Conservation (phyloP, 208 protist species). For the Lotmaria passim region DNA sequence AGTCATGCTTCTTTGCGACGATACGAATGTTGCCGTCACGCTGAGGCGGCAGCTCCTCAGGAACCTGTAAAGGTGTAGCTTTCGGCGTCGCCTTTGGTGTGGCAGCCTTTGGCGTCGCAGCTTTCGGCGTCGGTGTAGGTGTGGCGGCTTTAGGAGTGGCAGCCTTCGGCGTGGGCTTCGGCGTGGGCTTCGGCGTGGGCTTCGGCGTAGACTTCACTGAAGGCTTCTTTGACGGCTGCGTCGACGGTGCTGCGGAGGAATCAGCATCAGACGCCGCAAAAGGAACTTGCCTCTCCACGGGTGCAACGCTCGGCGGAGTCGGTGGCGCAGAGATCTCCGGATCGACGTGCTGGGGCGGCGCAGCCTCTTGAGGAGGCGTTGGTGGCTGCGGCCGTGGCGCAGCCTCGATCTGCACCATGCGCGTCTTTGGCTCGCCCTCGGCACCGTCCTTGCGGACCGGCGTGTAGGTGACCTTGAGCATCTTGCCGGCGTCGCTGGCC, state of each 20-base stretch:
- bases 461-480: constrained; percentile 84
- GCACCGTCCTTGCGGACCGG: constrained; percentile 82
- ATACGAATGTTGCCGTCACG: constrained; percentile 25
- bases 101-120: background rate
- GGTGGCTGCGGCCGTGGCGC: constrained; percentile 26
- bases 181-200: constrained; percentile 14
- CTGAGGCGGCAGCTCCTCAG: constrained; percentile 17
- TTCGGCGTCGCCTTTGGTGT: constrained; percentile 6
- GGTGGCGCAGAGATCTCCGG: constrained; percentile 8
- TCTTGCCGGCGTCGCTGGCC: constrained; percentile 72
- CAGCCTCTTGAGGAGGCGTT: constrained; percentile 9
- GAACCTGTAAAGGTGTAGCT: background rate
- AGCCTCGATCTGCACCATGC: constrained; percentile 52
- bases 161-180: constrained; percentile 17
- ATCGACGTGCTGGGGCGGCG: constrained; percentile 27
- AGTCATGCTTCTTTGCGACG: constrained; percentile 25
- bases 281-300: background rate
- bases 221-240: constrained; percentile 20
- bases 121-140: background rate
- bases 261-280: background rate
- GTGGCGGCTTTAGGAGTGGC: background rate
- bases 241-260: constrained; percentile 8
- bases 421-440: constrained; percentile 68
- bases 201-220: constrained; percentile 22
- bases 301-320: constrained; percentile 1